Conservation (phyloP, 2,329 filamentous ascomycete species). For the Fragosphaeria purpurea region DNA sequence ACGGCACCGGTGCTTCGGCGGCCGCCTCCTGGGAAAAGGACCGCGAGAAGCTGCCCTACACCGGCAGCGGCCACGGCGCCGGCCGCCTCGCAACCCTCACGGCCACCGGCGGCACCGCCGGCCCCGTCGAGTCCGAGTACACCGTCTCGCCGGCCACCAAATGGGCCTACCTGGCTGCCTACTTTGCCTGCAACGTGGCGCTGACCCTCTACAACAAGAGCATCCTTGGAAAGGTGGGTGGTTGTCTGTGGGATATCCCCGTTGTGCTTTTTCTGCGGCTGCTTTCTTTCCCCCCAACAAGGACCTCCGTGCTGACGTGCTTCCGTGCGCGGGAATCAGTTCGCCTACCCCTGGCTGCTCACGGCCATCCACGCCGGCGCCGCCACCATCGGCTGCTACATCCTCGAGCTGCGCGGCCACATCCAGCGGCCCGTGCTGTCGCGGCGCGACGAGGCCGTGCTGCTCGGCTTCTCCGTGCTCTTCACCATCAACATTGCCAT, state of each 20-base stretch:
- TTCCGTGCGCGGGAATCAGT: conserved; percentile 25
- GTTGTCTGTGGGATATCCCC: too few relatives aligned
- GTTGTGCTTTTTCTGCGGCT: too few relatives aligned
- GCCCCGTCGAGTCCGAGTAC: conserved; percentile 18
- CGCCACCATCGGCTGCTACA: conserved; percentile 44
- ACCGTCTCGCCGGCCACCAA: conserved; percentile 17
- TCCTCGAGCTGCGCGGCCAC: conserved; percentile 40
- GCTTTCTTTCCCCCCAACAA: not conserved
- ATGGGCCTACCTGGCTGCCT: conserved; percentile 16
- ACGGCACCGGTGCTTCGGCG: not conserved
- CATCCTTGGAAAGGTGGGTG: conserved; percentile 10
- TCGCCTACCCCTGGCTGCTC: conserved; percentile 50
- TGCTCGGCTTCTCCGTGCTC: conserved; percentile 48
- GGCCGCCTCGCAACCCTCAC: not conserved
- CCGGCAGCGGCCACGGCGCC: not conserved
- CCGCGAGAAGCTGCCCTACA: not conserved
- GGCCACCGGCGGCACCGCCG: not conserved
- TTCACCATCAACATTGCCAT: conserved; percentile 56
- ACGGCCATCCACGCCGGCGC: conserved; percentile 49
- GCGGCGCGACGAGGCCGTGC: conserved; percentile 42
- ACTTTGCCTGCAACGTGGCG: conserved; percentile 16
- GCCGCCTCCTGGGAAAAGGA: conserved; percentile 4
- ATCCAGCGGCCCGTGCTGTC: conserved; percentile 43
- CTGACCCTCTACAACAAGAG: conserved; percentile 17
- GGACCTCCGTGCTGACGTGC: not conserved